Base-by-base conservation (phyloP, 306 rosid species). In the Casuarina glauca region DNA sequence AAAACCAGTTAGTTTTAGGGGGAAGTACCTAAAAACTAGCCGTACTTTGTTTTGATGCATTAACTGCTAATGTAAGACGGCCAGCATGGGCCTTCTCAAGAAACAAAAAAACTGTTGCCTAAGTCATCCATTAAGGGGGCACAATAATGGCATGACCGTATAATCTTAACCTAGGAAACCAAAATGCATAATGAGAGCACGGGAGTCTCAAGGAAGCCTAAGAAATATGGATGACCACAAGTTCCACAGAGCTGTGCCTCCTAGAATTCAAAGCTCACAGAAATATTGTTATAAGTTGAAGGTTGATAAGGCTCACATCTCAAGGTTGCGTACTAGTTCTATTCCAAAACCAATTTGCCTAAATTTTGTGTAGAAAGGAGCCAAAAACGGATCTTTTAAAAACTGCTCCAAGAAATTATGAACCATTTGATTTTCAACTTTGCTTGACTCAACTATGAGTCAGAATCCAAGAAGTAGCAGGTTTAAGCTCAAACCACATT, bases 171-270 rank as follows among this genome's bases (percentile, higher is more conserved):
- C 66, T 45, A 64, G 70, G 39, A 49, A 66, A 49, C 54, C 38
- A 70, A 43, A 70, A 26, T 26, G 72, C n/a, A 76, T 46, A 64
- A 53, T 72, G 74, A 66, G 44, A 58, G 19, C 38, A 67, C 10
- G 32, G 54, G 36, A 80, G 20, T 39, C 36, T 39, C 15, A 11
- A 32, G 20, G 70, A 64, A 64, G 70, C 13, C 49, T 64, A 39
- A 15, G 41, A 60, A 60, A 11, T 60, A 60, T 3, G 19, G 41
- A 32, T 32, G 41, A 11, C 67, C 42, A 57, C 20, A 4, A 19
- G 36, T 6, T 19, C 35, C 63, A 57, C 38, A 57, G 32, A 20
- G 9, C 3, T 19, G 15, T 26, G 32, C 3, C n/a, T 60, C 42
- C 32, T 60, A 60, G 17, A 60, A 26, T 60, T 9, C 3, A 11